Evolutionary conservation across 2,329 filamentous ascomycete genomes (phyloP), one percentile per base, ranked within the genome.

Genomic region (Knoxdaviesia proteae): DNA sequence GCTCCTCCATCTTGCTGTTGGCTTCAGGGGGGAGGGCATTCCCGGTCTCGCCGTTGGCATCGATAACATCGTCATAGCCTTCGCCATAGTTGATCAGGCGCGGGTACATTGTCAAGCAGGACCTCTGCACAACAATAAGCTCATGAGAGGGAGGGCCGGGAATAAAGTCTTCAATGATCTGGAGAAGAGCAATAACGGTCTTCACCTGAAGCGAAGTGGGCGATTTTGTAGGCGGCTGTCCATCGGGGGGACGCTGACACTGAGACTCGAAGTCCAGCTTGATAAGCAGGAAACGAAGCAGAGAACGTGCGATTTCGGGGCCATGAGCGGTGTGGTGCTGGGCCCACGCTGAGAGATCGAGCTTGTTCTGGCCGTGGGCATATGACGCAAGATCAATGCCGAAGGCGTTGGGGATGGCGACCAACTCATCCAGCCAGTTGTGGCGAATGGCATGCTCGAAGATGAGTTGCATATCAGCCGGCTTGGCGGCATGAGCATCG

Each of bases 1-100:
- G 79, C 50, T 94, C 84, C 54, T 96, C 87, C 90, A 98, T 98
- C 56, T 84, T 83, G 49, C 72, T 75, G 50, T 93, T 87, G 43
- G 88, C 84, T 29, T 77, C 75, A 20, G 72, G 67, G 0, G 87
- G 80, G 1, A 98, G 69, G 1, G 74, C 69, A 53, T 96, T 93
- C n/a, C 83, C 78, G 20, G 79, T 74, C 50, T 76, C 72, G 38
- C 84, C 81, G 54, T 92, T 94, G 7, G 70, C 68, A 52, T 96
- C 84, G 49, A 98, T 87, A 37, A 96, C 77, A 45, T 90, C 82
- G 57, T 98, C 86, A 48, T 80, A 87, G 4, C 83, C 86, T 59
- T 93, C 84, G 2, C 86, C 87, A 51, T 94, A 96, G 54, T 98
- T 98, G 64, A 98, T 94, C 32, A 98, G 64, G 38, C 90, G 74